Conservation (phyloP, 2,329 filamentous ascomycete genomes). For the Metarhizium album region DNA sequence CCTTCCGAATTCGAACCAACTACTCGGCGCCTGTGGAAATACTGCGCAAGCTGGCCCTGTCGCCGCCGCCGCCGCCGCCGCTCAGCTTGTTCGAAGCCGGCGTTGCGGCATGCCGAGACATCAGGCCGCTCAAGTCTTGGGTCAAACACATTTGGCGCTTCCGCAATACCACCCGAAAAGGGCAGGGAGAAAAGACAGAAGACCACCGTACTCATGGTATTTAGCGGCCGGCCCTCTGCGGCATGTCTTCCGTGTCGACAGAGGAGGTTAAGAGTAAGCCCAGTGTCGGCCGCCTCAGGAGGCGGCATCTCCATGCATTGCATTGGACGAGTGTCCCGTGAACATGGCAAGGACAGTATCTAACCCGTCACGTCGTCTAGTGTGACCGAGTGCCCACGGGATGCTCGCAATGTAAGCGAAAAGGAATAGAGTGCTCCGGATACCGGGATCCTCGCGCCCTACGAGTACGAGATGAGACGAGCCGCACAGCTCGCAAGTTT, state of each 20-base stretch:
- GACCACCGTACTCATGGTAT: slow-evolving; percentile 13
- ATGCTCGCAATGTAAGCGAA: slow-evolving; percentile 18
- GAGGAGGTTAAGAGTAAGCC: slow-evolving; percentile 15
- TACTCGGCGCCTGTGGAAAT: not conserved
- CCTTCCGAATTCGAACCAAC: not conserved
- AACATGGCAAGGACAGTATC: not conserved
- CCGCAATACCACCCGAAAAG: too few species aligned
- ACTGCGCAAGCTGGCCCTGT: not conserved
- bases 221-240: slow-evolving; percentile 17
- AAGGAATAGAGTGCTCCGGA: slow-evolving; percentile 14
- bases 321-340: not conserved
- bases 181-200: not conserved
- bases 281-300: not conserved
- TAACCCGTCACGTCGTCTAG: slow-evolving; percentile 4
- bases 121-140: not conserved
- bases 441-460: slow-evolving; percentile 15
- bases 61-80: not conserved
- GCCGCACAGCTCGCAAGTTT: slow-evolving; percentile 11
- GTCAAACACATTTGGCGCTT: not conserved
- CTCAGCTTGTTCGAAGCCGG: too few species aligned
- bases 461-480: slow-evolving; percentile 17
- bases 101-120: not conserved
- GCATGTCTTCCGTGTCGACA: slow-evolving; percentile 18
- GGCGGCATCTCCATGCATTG: not conserved
- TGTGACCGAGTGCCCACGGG: slow-evolving; percentile 15